Evolutionary conservation across 306 rosid genomes (phyloP), one percentile per base, ranked within the genome.

Genomic region (Vigna reflexopilosa): DNA sequence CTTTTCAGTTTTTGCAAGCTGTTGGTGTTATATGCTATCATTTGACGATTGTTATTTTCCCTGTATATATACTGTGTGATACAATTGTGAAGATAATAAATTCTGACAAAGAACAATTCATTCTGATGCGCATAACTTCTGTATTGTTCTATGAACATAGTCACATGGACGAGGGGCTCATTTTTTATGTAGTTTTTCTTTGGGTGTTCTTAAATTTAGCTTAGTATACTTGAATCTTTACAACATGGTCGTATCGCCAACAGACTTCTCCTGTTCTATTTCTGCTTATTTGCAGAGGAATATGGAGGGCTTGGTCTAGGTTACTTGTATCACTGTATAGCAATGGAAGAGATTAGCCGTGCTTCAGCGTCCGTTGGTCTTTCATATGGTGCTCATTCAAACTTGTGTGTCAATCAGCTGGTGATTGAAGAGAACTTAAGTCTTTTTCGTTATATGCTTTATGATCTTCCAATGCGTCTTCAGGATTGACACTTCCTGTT

Each of bases 301-400:
- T 90, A 89, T 81, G 98, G 97, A 82, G 98, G 98, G 26, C 93
- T 94, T 78, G 97, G 98, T 80, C 93, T 94, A 52, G 98, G 98
- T 48, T 94, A 94, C 86, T 83, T 90, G 84, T 94, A 92, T 83
- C 98, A 94, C 81, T 94, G 97, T 85, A 87, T 94, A 63, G 95
- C 97, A 57, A 83, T 94, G 93, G 98, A 94, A 89, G 98, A 94
- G 89, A 87, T 94, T 80, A 94, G 97, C 75, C 91, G 98, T 73
- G 98, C 98, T 84, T 94, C 98, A 57, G 98, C 80, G 45, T 94
- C 97, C n/a, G 98, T 94, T 79, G 96, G 90, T 32, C 98, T 92
- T 78, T 92, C 97, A 55, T 94, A 89, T 45, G 98, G 97, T 81
- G 97, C 97, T 79, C 98, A 94, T 88, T 94, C 97, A 67, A 94